These are phyloP conservation scores for Diplotaxis tenuifolia DNA, from an alignment of 345 rosid species.

Conservation along the genomic window DNA sequence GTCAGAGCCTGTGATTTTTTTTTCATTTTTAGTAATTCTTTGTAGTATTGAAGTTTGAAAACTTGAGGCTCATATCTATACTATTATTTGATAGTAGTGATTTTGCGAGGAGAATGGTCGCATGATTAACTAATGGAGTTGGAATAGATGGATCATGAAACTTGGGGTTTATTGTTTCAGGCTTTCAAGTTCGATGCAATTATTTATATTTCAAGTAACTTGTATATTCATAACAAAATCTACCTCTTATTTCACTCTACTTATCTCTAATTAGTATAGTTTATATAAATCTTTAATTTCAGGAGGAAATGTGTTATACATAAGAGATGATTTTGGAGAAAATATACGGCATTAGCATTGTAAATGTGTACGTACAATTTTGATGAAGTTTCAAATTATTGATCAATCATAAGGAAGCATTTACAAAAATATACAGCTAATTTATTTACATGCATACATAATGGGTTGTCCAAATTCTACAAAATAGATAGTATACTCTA, in stretches of 20 bases:
- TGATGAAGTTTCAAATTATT: too few species aligned
- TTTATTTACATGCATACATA: background rate
- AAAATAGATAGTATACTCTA: too few species aligned
- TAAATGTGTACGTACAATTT: too few species aligned
- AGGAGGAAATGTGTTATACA: too few species aligned
- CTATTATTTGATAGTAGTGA: background rate
- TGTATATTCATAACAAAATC: background rate
- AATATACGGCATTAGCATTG: too few species aligned
- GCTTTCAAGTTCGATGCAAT: background rate
- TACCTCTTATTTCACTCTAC: background rate
- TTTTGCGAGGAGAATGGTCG: background rate
- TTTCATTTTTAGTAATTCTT: background rate
- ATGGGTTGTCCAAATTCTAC: too few species aligned
- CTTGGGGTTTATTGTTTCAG: slow-evolving; percentile 9
- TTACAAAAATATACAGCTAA: too few species aligned
- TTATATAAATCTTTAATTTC: too few species aligned
- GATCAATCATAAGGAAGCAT: too few species aligned
- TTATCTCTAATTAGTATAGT: too few species aligned
- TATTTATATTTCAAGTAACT: background rate
- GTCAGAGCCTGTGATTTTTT: background rate
- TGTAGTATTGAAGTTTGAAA: background rate
- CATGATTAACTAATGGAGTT: slow-evolving; percentile 25
- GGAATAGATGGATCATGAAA: slow-evolving; percentile 26
- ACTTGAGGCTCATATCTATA: background rate
- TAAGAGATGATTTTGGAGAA: too few species aligned